Percentiles rank a stretch among this genome's conserved stretches.
Evolutionary conservation across 441 rosid species (phyloP).

Genomic region (Populus trichocarpa): DNA sequence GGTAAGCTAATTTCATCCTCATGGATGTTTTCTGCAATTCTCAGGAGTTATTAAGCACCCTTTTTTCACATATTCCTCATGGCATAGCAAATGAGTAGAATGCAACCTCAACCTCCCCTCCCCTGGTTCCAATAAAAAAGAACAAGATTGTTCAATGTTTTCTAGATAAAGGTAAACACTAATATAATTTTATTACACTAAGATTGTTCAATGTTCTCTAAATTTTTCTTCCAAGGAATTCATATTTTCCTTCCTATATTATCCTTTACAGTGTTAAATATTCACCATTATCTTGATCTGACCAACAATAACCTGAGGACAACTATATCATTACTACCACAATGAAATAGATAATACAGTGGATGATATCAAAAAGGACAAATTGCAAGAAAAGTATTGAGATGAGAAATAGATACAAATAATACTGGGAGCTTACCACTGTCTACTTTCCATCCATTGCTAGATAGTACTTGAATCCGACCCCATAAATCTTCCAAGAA

Average conservation of each 20-base stretch:
- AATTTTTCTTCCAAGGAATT: neutral
- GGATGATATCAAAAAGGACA: neutral
- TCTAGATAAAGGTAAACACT: neutral
- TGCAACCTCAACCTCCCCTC: neutral
- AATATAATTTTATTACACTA: neutral
- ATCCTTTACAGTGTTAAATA: neutral
- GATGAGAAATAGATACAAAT: neutral
- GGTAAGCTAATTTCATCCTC: neutral
- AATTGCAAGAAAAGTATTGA: neutral
- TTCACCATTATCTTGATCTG: neutral
- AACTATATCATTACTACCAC: neutral
- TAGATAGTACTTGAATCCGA: constrained; percentile 68
- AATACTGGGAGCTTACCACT: constrained; percentile 57
- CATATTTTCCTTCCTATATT: neutral
- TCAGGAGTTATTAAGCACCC: neutral
- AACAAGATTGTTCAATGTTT: neutral
- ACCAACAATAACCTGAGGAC: neutral
- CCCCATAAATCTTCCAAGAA: constrained; percentile 95
- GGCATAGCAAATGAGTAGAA: neutral
- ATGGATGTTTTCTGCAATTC: neutral
- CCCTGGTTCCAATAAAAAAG: neutral
- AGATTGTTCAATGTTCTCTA: neutral
- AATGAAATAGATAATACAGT: constrained; percentile 1
- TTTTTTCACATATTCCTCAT: neutral
- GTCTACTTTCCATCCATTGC: constrained; percentile 89